phyloP scores from a whole-genome alignment of 495 filamentous ascomycete species.

The Aspergillus haitiensis region DNA sequence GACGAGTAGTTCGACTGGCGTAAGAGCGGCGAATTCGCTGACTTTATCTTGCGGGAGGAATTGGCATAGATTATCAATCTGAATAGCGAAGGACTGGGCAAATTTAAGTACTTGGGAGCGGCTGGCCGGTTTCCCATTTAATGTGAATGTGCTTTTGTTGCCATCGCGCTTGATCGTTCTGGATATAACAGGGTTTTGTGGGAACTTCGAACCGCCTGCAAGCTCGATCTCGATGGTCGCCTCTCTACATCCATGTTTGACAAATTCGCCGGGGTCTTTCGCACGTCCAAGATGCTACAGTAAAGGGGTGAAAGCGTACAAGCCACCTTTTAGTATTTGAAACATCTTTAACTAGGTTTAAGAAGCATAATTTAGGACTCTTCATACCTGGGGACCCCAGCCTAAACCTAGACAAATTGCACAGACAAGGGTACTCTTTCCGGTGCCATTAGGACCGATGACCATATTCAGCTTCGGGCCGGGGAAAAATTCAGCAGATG shows the following conservation, averaged over 20 bases:
- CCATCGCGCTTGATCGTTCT: conserved; percentile 77
- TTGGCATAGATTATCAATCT: conserved; percentile 97
- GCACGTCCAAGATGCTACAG: conserved; percentile 77
- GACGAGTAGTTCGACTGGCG: conserved; percentile 77
- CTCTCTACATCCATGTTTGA: conserved; percentile 81
- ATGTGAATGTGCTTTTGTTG: conserved; percentile 70
- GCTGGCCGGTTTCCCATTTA: conserved; percentile 62
- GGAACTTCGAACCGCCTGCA: conserved; percentile 49
- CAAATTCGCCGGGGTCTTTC: conserved; percentile 81
- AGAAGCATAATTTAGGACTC: background rate
- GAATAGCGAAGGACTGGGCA: conserved; percentile 71
- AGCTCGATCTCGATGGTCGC: conserved; percentile 90
- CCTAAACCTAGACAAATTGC: conserved; percentile 94
- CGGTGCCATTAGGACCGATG: conserved; percentile 96
- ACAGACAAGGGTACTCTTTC: conserved; percentile 96
- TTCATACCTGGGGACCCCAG: conserved; percentile 65
- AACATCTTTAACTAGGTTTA: background rate
- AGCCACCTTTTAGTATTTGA: conserved; percentile 4
- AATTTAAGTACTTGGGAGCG: conserved; percentile 63
- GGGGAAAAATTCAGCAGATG: conserved; percentile 80
- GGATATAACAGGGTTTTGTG: conserved; percentile 67
- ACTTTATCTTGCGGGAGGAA: conserved; percentile 97
- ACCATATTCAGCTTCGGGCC: conserved; percentile 98
- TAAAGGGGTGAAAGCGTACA: conserved; percentile 10
- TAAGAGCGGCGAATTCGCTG: conserved; percentile 85